Evolutionary conservation across 257 asterid genomes (phyloP), one percentile per base, ranked within the genome.

Genomic region (Solanum boliviense): DNA sequence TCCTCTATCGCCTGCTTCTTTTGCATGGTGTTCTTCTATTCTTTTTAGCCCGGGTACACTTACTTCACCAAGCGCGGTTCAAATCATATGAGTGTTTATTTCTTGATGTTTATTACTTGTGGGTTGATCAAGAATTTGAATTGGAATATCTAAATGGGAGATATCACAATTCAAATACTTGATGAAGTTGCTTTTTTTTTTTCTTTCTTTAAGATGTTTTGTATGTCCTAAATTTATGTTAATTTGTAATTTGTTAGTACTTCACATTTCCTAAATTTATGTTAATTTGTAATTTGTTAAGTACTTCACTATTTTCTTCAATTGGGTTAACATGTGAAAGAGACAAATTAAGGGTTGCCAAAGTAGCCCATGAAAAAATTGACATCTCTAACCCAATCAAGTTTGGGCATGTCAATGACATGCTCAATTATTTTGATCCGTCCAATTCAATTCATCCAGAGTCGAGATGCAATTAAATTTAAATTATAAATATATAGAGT

Each of bases 1-100:
- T 68, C 85, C 89, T 83, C 88, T 93, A 90, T 93, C 98, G 0
- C 98, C 98, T 1, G 88, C 98, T 2, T 90, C 94, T 7, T 85
- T 92, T 74, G 91, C 93, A 5, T 95, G 98, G 98, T 93, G 93
- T 85, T 93, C 96, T 2, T 93, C 98, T 10, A 87, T 94, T 70
- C 92, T 95, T 9, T 85, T 92, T 32, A 95, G 96, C 62, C 98
- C 98, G 0, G 84, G 90, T 41, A 90, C 92, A 5, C 91, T 91
- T 32, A 85, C 94, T 10, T 48, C 92, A 65, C 89, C 90, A 13
- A 89, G 86, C 18, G 15, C 62, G 4, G 41, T 85, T 67, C 85
- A 81, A 46, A 18, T 46, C 8, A 81, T 81, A 16, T 81, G 1
- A 81, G 1, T 2, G 18, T 46, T 15, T 44, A 15, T 11, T 36